Evolutionary conservation across 371 early-diverging fungal species (phyloP), one percentile per base, ranked within the genome.

Genomic region (Mucor saturninus): DNA sequence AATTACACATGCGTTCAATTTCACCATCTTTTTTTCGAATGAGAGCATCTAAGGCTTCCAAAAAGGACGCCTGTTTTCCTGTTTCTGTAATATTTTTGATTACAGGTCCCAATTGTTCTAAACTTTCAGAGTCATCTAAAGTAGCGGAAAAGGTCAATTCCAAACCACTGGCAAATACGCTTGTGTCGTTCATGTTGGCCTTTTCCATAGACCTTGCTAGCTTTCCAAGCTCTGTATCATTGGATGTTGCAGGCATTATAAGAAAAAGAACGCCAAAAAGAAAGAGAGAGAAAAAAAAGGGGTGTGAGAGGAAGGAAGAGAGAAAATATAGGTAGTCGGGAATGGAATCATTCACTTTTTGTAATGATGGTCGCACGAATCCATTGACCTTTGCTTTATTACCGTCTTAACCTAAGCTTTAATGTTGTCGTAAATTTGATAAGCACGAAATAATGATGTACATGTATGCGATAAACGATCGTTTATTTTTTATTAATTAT

Each of bases 1-100:
- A 86, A 72, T 93, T 93, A 83, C 99, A 99, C 86, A 99, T 91
- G 68, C 91, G 89, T 79, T 97, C 97, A 67, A 99, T 99, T 76
- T 99, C 99, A n/a, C 86, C 84, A 71, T 98, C 98, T 68, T 97
- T 97, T 62, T 88, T 86, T 46, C 85, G 73, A 15, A 95, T 90
- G 61, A 97, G 91, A 52, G 81, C 50, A 54, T 86, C 84, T 8
- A 98, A 84, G 46, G 95, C 93, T 46, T 96, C 94, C 13, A 93
- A 74, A 68, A 97, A 97, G 21, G 90, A 86, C 48, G 90, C 89
- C 71, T 95, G 91, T 68, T 91, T 89, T 56, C 92, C 91, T 59
- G 92, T 83, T 51, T 93, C 89, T 63, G 94, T 90, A 50, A 97
- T 92, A 13, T 93, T 91, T 72, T 95, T 95, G 74, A 98, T 93